Evolutionary conservation across 495 filamentous ascomycete species (phyloP).

Genomic region (Wilcoxina mikolae): DNA sequence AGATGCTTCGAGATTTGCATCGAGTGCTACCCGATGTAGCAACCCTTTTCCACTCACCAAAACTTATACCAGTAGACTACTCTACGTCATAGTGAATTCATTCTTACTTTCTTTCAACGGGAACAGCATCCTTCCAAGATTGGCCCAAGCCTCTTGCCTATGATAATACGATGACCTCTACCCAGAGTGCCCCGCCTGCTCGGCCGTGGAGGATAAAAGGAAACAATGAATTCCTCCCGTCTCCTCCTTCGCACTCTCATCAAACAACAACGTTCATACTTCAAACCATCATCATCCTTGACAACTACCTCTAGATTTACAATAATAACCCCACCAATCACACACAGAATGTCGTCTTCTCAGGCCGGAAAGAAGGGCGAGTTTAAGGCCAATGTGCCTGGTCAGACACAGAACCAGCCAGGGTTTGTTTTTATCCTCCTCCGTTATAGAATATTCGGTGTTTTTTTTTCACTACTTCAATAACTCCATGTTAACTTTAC

Average conservation of each 20-base stretch:
- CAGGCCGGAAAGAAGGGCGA: conserved; percentile 14
- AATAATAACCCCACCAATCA: background rate
- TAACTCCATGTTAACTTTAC: background rate
- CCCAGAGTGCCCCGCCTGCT: background rate
- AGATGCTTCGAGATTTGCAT: no score
- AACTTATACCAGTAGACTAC: no score
- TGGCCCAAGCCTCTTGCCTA: background rate
- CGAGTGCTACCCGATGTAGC: background rate
- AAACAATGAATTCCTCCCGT: background rate
- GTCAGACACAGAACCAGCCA: conserved; percentile 19
- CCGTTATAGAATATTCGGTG: background rate
- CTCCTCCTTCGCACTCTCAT: background rate
- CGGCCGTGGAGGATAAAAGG: background rate
- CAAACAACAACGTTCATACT: background rate
- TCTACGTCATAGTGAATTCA: background rate
- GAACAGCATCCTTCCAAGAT: background rate
- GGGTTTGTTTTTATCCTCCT: conserved; percentile 11
- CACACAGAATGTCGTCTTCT: conserved; percentile 9
- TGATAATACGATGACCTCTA: background rate
- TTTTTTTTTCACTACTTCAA: background rate
- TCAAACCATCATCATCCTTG: background rate
- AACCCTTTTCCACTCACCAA: background rate
- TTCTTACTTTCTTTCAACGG: background rate
- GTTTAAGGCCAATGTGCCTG: conserved; percentile 18
- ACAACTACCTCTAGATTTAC: no score